phyloP scores from a whole-genome alignment of 805 yeast genomes.

The Zygoascus bituminiphila region DNA sequence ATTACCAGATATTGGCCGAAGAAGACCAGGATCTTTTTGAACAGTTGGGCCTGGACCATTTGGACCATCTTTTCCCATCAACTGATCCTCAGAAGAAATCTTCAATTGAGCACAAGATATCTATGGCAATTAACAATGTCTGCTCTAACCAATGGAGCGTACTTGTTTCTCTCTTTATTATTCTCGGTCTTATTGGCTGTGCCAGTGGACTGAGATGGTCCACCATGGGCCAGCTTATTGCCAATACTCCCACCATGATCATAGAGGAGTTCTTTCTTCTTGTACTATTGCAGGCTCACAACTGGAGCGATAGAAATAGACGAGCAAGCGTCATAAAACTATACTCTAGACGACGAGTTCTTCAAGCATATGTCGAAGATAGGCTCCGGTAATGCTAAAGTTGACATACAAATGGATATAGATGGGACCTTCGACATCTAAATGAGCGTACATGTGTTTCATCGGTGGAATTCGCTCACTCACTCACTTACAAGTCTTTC shows the following conservation, averaged over 20 bases:
- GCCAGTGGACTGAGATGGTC: slow-evolving; percentile 34
- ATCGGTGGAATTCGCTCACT: too few species aligned
- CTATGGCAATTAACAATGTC: slow-evolving; percentile 22
- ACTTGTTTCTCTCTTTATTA: slow-evolving; percentile 22
- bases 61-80: background rate
- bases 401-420: too few species aligned
- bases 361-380: background rate
- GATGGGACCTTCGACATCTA: too few species aligned
- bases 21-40: slow-evolving; percentile 30
- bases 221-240: slow-evolving; percentile 34
- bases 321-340: background rate
- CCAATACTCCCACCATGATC: slow-evolving; percentile 38
- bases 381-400: too few species aligned
- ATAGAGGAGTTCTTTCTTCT: slow-evolving; percentile 36
- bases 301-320: slow-evolving; percentile 14
- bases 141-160: slow-evolving; percentile 33
- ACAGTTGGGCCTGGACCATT: slow-evolving; percentile 7
- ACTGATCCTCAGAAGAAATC: background rate
- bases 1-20: slow-evolving; percentile 25
- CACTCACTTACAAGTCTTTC: too few species aligned
- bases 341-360: background rate
- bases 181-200: slow-evolving; percentile 27
- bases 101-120: slow-evolving; percentile 10
- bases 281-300: slow-evolving; percentile 34
- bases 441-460: too few species aligned